These are phyloP conservation scores for Rhizopus arrhizus DNA, from an alignment of 371 early-diverging fungal species.

Conservation along the genomic window DNA sequence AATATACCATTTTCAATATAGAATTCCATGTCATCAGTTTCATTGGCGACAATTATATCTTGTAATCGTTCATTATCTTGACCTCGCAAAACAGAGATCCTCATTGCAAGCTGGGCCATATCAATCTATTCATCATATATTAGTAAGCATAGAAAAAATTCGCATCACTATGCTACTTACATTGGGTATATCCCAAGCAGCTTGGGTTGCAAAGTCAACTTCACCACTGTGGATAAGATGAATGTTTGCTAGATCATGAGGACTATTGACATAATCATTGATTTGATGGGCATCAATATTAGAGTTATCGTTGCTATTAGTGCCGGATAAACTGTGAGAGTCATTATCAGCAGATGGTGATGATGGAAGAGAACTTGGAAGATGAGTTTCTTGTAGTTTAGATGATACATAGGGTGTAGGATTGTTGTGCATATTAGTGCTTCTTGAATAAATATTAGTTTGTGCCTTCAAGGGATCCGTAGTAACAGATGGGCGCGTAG, in stretches of 20 bases:
- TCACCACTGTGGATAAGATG: conserved; percentile 38
- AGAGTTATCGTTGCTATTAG: background rate
- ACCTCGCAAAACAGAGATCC: conserved; percentile 30
- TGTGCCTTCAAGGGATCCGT: background rate
- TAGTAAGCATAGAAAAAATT: background rate
- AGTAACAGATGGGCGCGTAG: background rate
- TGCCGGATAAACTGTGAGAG: conserved; percentile 3
- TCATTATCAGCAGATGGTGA: conserved; percentile 10
- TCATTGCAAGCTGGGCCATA: conserved; percentile 43
- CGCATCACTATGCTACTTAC: conserved; percentile 19
- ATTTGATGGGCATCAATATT: background rate
- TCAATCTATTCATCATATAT: conserved; percentile 14
- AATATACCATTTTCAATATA: conserved; percentile 10
- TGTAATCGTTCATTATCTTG: conserved; percentile 35
- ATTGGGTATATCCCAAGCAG: conserved; percentile 48
- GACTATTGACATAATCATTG: conserved; percentile 33
- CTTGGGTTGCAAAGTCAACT: conserved; percentile 23
- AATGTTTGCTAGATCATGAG: conserved; percentile 35
- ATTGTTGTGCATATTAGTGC: conserved; percentile 1
- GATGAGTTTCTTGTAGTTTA: background rate
- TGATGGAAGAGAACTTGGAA: background rate
- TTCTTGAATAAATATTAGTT: conserved; percentile 1
- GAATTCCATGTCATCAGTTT: conserved; percentile 26
- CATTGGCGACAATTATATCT: conserved; percentile 30
- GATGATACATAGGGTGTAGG: conserved; percentile 1